These are phyloP conservation scores for Epichloe scottii DNA, from an alignment of 2,329 filamentous ascomycete species.

Conservation along the genomic window DNA sequence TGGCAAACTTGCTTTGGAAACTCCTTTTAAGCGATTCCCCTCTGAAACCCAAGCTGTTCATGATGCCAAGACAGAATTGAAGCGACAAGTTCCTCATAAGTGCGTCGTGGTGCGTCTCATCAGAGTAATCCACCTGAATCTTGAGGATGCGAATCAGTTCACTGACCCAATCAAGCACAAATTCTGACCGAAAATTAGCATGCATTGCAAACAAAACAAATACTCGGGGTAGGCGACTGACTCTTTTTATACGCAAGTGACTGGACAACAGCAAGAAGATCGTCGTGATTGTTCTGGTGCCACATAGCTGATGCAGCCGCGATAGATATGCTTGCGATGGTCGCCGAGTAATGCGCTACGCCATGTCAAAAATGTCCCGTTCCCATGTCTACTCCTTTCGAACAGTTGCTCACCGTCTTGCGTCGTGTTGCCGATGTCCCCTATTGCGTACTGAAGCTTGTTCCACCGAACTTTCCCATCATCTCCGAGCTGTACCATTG, in stretches of 20 bases:
- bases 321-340: slow-evolving; percentile 49
- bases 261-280: slow-evolving; percentile 57
- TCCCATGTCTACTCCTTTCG: neutral
- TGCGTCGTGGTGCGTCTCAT: slow-evolving; percentile 58
- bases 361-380: slow-evolving; percentile 7
- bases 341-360: slow-evolving; percentile 40
- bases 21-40: slow-evolving; percentile 49
- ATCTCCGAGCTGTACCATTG: slow-evolving; percentile 44
- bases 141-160: slow-evolving; percentile 59
- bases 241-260: slow-evolving; percentile 27
- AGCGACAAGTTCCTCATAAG: slow-evolving; percentile 62
- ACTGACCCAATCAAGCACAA: slow-evolving; percentile 49
- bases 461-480: slow-evolving; percentile 49
- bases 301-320: slow-evolving; percentile 33
- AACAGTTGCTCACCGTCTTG: slow-evolving; percentile 31
- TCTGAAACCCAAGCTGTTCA: slow-evolving; percentile 64
- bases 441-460: slow-evolving; percentile 35
- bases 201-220: neutral
- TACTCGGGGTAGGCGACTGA: slow-evolving; percentile 6
- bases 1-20: slow-evolving; percentile 62
- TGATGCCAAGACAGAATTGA: slow-evolving; percentile 64
- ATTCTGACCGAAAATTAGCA: slow-evolving; percentile 28
- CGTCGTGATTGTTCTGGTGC: slow-evolving; percentile 47
- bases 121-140: slow-evolving; percentile 68
- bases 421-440: slow-evolving; percentile 34